Conservation (phyloP, 192 early-diverging fungal genomes). For the Coemansia interrupta region DNA sequence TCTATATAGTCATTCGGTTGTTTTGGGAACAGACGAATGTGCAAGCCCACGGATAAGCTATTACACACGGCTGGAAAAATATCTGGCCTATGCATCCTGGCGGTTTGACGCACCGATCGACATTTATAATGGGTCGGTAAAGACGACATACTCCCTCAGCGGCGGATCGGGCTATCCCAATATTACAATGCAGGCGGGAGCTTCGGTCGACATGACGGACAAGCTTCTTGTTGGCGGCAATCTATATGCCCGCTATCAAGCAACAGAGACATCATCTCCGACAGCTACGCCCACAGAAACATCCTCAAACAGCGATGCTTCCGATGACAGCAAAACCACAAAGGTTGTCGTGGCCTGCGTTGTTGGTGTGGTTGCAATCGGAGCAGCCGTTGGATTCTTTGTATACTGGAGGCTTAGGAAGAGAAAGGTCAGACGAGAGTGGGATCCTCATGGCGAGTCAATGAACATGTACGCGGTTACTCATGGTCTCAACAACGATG, state of each 20-base stretch:
- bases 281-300: background rate
- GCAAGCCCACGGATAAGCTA: background rate
- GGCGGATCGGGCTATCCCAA: background rate
- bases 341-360: background rate
- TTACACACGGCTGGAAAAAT: background rate
- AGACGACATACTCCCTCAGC: background rate
- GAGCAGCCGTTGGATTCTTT: background rate
- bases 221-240: background rate
- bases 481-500: background rate
- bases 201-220: background rate
- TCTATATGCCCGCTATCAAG: background rate
- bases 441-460: background rate
- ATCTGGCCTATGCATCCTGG: background rate
- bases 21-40: background rate
- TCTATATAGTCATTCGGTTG: background rate
- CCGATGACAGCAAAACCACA: background rate
- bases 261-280: no score
- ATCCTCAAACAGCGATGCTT: background rate
- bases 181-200: background rate
- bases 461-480: background rate
- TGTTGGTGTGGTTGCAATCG: background rate
- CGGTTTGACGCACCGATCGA: background rate
- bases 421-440: background rate
- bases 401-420: background rate
- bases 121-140: background rate